Evolutionary conservation across 352 stramenopile genomes (phyloP).

Genomic region (Thalassiosira allenii): DNA sequence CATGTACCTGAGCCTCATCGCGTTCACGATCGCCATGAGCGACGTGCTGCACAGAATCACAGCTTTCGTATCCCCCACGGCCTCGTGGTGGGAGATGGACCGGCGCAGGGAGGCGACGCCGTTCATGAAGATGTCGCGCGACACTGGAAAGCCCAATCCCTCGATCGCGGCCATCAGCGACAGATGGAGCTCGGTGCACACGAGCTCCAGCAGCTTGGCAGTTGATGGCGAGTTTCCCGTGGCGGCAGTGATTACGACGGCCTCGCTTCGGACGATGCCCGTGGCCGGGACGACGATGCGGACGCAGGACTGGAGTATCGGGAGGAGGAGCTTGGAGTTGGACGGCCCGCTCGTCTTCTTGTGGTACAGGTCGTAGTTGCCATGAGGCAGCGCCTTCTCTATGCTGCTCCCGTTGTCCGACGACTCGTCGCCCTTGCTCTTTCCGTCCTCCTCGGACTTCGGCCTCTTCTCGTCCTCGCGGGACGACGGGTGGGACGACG

Average conservation of each 20-base stretch:
- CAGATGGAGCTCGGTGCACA: slow-evolving; percentile 67
- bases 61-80: slow-evolving; percentile 53
- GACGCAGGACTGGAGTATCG: slow-evolving; percentile 81
- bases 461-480: not conserved
- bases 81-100: slow-evolving; percentile 58
- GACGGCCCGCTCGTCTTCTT: slow-evolving; percentile 30
- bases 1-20: slow-evolving; percentile 79
- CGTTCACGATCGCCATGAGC: slow-evolving; percentile 65
- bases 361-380: slow-evolving; percentile 61
- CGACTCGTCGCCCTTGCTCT: not conserved
- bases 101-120: slow-evolving; percentile 55
- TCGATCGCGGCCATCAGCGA: slow-evolving; percentile 81
- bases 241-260: slow-evolving; percentile 62
- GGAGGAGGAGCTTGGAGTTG: slow-evolving; percentile 81
- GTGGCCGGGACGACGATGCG: slow-evolving; percentile 65
- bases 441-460: not conserved
- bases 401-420: slow-evolving; percentile 11
- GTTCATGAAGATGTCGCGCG: slow-evolving; percentile 80
- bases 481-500: not conserved
- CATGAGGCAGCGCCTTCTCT: slow-evolving; percentile 40
- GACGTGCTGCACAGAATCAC: slow-evolving; percentile 56
- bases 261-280: slow-evolving; percentile 59
- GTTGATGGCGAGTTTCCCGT: slow-evolving; percentile 47
- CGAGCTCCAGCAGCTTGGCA: slow-evolving; percentile 64
- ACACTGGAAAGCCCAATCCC: slow-evolving; percentile 78